Evolutionary conservation across 805 yeast genomes (phyloP).

Genomic region (Ogataea ramenticola): DNA sequence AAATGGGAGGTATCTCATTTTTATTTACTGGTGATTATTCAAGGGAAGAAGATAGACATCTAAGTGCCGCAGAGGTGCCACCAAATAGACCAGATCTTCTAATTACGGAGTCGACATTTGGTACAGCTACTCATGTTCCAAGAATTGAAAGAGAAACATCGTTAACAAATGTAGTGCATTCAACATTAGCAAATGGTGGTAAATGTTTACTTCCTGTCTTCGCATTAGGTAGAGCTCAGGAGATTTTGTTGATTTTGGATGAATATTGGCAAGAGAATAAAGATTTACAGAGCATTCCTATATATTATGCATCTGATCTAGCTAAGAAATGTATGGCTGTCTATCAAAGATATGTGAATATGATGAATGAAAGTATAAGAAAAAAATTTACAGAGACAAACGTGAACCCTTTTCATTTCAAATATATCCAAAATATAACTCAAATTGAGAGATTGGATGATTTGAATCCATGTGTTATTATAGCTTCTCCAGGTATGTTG

Average conservation of each 20-base stretch:
- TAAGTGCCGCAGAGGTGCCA: constrained; percentile 93
- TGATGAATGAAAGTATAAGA: constrained; percentile 92
- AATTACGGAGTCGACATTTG: constrained; percentile 94
- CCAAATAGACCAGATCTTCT: constrained; percentile 79
- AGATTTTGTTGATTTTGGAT: constrained; percentile 78
- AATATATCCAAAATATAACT: constrained; percentile 71
- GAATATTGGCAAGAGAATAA: constrained; percentile 89
- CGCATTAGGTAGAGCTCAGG: constrained; percentile 97
- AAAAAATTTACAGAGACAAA: constrained; percentile 68
- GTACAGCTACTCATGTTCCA: constrained; percentile 95
- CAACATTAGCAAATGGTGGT: constrained; percentile 83
- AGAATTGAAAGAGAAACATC: constrained; percentile 77
- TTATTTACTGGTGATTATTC: constrained; percentile 96
- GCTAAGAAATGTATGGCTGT: constrained; percentile 97
- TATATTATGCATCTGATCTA: constrained; percentile 86
- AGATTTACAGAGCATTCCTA: constrained; percentile 73
- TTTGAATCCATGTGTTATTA: constrained; percentile 90
- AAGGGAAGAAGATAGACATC: constrained; percentile 90
- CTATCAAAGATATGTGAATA: constrained; percentile 90
- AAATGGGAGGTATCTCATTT: constrained; percentile 84
- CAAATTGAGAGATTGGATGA: constrained; percentile 83
- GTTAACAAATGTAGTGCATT: constrained; percentile 74
- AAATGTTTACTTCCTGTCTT: constrained; percentile 89
- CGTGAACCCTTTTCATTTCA: constrained; percentile 86
- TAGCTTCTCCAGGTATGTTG: constrained; percentile 98